Conservation (phyloP, 441 rosid species). For the Euphorbia celastroides region DNA sequence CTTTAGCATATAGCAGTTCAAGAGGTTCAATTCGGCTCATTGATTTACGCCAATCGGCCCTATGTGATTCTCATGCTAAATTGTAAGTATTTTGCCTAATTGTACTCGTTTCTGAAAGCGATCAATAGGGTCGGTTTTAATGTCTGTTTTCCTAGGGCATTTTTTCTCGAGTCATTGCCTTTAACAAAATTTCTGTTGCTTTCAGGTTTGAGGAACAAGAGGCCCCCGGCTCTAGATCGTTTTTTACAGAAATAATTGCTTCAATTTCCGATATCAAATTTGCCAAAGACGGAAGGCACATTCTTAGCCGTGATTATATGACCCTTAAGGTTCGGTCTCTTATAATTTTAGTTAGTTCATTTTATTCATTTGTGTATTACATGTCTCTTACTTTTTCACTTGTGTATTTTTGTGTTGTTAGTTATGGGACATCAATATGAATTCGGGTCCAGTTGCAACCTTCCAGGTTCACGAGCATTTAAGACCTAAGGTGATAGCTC, state of each 20-base stretch:
- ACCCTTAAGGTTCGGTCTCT: conserved; percentile 67
- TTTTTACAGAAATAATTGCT: conserved; percentile 99
- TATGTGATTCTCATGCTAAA: conserved; percentile 67
- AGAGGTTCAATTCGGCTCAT: conserved; percentile 92
- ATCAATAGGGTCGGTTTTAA: too few species aligned
- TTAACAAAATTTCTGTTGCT: conserved; percentile 14
- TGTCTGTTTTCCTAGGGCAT: neutral
- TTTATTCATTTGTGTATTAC: neutral
- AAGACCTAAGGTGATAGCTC: conserved; percentile 69
- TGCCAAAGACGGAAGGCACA: conserved; percentile 82
- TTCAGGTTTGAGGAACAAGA: conserved; percentile 94
- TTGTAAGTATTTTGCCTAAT: conserved; percentile 30
- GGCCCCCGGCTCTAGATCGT: conserved; percentile 85
- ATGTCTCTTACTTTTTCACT: neutral
- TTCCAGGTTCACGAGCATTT: conserved; percentile 92
- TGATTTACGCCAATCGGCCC: conserved; percentile 94
- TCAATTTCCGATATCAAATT: conserved; percentile 95
- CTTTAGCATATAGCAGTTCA: conserved; percentile 90
- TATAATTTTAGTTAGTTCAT: too few species aligned
- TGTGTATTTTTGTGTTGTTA: conserved; percentile 28
- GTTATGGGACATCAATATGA: conserved; percentile 98
- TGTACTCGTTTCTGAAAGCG: too few species aligned
- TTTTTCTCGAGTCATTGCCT: neutral
- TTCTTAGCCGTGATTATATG: conserved; percentile 99
- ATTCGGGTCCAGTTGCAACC: conserved; percentile 86